phyloP scores from a whole-genome alignment of 176 grass and related monocot genomes.

The Tuctoria greenei region DNA sequence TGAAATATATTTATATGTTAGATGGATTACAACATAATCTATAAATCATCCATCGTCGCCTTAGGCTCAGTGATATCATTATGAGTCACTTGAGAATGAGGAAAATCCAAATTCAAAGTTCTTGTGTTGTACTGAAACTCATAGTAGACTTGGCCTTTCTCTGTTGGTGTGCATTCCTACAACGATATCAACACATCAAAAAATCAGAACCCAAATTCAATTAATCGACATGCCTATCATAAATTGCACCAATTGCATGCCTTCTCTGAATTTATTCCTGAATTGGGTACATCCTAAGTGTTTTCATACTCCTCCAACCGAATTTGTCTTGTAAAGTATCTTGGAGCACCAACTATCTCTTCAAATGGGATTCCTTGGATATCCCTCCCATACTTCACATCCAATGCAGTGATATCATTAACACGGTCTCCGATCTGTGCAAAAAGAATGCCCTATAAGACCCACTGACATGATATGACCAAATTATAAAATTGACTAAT shows the following conservation, averaged over 20 bases:
- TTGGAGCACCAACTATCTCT: conserved; percentile 35
- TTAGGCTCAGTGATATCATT: neutral
- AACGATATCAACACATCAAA: conserved; percentile 18
- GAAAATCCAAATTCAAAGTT: conserved; percentile 68
- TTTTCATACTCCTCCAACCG: conserved; percentile 64
- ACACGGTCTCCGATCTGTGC: conserved; percentile 41
- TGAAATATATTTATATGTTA: too few species aligned
- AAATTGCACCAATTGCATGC: conserved; percentile 34
- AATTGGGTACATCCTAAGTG: conserved; percentile 78
- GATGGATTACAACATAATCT: too few species aligned
- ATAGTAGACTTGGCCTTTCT: conserved; percentile 68
- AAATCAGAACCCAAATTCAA: neutral
- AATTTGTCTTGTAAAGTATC: conserved; percentile 47
- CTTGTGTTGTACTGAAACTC: conserved; percentile 74
- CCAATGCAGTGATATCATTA: conserved; percentile 52
- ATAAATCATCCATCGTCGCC: too few species aligned
- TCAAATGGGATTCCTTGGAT: conserved; percentile 90
- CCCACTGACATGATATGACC: too few species aligned
- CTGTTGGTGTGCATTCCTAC: conserved; percentile 53
- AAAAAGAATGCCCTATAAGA: neutral
- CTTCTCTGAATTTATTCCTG: conserved; percentile 61
- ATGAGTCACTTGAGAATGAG: conserved; percentile 80
- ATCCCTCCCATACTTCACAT: conserved; percentile 66
- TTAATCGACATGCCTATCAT: neutral
- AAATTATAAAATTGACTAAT: too few species aligned